Percentiles rank a stretch among this genome's conserved stretches.
Conservation (phyloP, 2,329 filamentous ascomycete species). For the Fusarium sp. region DNA sequence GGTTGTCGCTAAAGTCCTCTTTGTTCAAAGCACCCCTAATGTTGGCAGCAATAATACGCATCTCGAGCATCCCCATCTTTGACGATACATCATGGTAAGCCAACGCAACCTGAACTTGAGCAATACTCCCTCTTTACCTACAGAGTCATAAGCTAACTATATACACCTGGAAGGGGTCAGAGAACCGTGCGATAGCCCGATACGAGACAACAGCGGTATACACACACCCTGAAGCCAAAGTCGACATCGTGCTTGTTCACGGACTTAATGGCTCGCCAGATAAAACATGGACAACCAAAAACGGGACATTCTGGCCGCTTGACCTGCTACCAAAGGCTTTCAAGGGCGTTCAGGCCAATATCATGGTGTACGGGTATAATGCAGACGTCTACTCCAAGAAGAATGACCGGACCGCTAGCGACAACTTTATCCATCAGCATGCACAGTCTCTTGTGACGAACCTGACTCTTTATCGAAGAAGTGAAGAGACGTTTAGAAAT, state of each 20-base stretch:
- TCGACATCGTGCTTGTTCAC: conserved; percentile 76
- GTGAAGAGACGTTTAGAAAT: conserved; percentile 65
- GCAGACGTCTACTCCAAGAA: conserved; percentile 68
- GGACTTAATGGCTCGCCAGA: conserved; percentile 74
- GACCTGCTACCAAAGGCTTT: conserved; percentile 73
- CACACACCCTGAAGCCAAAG: conserved; percentile 67
- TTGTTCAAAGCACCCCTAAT: conserved; percentile 18
- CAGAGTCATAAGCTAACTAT: conserved; percentile 1
- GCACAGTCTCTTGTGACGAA: conserved; percentile 74
- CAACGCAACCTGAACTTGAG: neutral
- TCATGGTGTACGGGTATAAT: conserved; percentile 80
- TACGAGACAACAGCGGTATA: conserved; percentile 70
- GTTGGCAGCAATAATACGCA: conserved; percentile 11
- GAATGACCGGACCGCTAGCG: conserved; percentile 66
- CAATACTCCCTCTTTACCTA: neutral
- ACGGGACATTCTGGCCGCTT: conserved; percentile 74
- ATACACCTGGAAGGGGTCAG: conserved; percentile 51
- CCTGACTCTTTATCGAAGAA: conserved; percentile 71
- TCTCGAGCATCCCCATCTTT: conserved; percentile 20
- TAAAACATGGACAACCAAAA: conserved; percentile 69
- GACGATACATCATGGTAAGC: conserved; percentile 45
- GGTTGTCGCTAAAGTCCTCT: neutral
- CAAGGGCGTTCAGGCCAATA: conserved; percentile 66
- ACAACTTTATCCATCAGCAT: conserved; percentile 76
- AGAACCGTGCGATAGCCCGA: conserved; percentile 51